A percentile compares a stretch with the other conserved stretches of the same genome.
Evolutionary conservation across 2,329 filamentous ascomycete genomes (phyloP).

Genomic region (Fusarium praegraminearum): DNA sequence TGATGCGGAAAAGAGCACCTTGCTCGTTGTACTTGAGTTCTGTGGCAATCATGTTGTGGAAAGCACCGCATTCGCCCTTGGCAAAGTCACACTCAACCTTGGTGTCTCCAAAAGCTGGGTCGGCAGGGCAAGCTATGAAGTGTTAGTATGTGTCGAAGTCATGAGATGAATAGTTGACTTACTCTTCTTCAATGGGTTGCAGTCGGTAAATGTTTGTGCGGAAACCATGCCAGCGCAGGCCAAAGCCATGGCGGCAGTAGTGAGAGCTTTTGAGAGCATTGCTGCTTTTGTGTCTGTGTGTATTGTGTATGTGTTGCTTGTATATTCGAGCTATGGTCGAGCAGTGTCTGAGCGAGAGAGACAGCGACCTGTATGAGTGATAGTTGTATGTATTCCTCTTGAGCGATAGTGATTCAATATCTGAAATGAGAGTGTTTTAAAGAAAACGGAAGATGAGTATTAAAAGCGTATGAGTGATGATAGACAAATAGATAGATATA

Average conservation of each 20-base stretch:
- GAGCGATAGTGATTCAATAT: conserved; percentile 27
- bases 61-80: conserved; percentile 72
- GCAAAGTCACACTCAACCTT: conserved; percentile 77
- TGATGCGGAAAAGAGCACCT: conserved; percentile 75
- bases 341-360: conserved; percentile 32
- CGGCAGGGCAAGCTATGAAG: conserved; percentile 71
- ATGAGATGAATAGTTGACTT: conserved; percentile 7
- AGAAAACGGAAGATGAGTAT: conserved; percentile 32
- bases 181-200: conserved; percentile 67
- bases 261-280: conserved; percentile 61
- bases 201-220: conserved; percentile 68
- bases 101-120: conserved; percentile 79
- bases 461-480: conserved; percentile 26
- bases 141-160: conserved; percentile 4
- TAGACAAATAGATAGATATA: conserved; percentile 4
- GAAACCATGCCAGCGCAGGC: conserved; percentile 62
- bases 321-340: conserved; percentile 27
- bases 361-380: conserved; percentile 31
- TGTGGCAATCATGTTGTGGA: conserved; percentile 62
- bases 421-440: conserved; percentile 15
- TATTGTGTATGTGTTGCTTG: neutral
- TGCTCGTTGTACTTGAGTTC: conserved; percentile 60
- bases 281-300: conserved; percentile 25
- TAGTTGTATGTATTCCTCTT: conserved; percentile 16
- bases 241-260: conserved; percentile 61